Base-by-base conservation (phyloP, 495 filamentous ascomycete species). In the Talaromyces borbonicus region DNA sequence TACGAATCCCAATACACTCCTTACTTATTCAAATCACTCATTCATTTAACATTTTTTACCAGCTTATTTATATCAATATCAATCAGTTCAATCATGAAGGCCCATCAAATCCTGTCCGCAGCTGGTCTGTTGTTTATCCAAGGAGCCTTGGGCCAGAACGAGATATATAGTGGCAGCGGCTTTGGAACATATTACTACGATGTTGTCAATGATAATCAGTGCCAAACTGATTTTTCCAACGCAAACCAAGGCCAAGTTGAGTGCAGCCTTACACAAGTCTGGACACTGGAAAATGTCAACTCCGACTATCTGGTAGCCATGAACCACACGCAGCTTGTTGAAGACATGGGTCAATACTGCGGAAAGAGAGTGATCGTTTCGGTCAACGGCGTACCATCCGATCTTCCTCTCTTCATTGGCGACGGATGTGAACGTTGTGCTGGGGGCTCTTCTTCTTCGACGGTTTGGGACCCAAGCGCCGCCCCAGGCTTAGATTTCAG, bases 151-250 rank as follows among this genome's bases (percentile, higher is more conserved):
- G 43, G 20, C n/a, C 24, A 44, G 20, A 11, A 27, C 26, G 25
- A 27, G 11, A 35, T 36, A 19, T 36, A 22, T 31, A 35, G 43
- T 16, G 43, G 43, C 29, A 46, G 25, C 12, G 51, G 51, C 14
- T 53, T 50, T 12, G 48, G 47, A 5, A 53, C 47, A 20, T 53
- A 53, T 30, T 53, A 53, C 37, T 50, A 53, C 36, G 51, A 53
- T 19, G 29, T 53, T 20, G 43, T 29, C 16, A 27, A 50, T 19
- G 27, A 40, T 1, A 35, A 50, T 18, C 47, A 36, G n/a, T 53
- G 51, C 32, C 26, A 29, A 16, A 43, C 47, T 20, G 33, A 38
- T 12, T 50, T 53, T 20, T 30, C 41, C 5, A 29, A 40, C 16
- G 42, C 38, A 23, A 53, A 53, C 31, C 9, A 8, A 1, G 51